Evolutionary conservation across 805 yeast species (phyloP).

Genomic region (Kodamaea fukazawae): DNA sequence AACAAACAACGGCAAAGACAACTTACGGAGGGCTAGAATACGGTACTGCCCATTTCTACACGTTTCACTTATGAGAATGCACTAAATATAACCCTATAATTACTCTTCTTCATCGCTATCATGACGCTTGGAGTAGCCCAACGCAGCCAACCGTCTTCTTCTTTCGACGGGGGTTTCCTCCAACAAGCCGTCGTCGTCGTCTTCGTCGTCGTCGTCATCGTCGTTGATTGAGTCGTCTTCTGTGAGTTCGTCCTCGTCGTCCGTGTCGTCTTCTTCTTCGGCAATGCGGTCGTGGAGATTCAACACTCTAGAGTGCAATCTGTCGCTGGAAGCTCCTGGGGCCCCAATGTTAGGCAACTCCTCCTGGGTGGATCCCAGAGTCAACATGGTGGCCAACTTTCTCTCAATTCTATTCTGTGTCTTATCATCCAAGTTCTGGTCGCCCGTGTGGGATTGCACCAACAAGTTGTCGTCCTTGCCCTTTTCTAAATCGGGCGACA

Average conservation of each 20-base stretch:
- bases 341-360: conserved; percentile 4
- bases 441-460: neutral
- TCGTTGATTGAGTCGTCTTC: conserved; percentile 6
- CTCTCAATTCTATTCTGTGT: conserved; percentile 16
- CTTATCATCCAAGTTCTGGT: conserved; percentile 7
- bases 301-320: conserved; percentile 8
- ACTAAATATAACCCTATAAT: neutral
- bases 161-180: conserved; percentile 67
- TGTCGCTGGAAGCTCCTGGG: conserved; percentile 4
- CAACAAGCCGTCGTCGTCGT: conserved; percentile 20
- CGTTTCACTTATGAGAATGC: no score
- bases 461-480: conserved; percentile 2
- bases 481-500: conserved; percentile 8
- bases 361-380: conserved; percentile 8
- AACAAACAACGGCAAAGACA: no score
- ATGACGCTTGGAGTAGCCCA: conserved; percentile 45
- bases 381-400: conserved; percentile 16
- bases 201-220: conserved; percentile 22
- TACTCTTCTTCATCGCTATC: conserved; percentile 51
- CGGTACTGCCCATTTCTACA: no score
- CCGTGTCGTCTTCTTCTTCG: conserved; percentile 18
- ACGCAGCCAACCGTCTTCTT: conserved; percentile 57
- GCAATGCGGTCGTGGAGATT: conserved; percentile 1
- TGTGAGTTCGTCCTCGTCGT: conserved; percentile 11
- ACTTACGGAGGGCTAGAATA: no score